These are phyloP conservation scores for Vigna reflexopilosa DNA, from an alignment of 306 rosid species.

Conservation along the genomic window DNA sequence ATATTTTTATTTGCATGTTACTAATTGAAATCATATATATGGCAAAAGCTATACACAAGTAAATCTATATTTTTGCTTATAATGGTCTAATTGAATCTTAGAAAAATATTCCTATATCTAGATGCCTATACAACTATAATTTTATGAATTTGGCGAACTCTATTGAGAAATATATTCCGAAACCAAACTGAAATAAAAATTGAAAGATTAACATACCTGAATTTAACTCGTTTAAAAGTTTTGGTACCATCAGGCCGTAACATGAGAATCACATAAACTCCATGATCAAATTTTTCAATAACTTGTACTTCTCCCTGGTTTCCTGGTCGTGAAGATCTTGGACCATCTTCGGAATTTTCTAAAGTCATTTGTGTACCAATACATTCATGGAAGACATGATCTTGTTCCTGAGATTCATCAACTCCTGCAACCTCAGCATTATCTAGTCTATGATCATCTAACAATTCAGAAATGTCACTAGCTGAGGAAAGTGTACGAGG, in stretches of 20 bases:
- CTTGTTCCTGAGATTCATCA: background rate
- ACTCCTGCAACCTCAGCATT: background rate
- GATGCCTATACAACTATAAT: background rate
- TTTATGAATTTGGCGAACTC: background rate
- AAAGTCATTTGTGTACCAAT: conserved; percentile 30
- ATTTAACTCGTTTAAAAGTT: conserved; percentile 73
- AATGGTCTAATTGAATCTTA: background rate
- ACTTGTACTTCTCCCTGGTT: conserved; percentile 59
- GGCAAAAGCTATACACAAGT: no score
- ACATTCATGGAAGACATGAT: background rate
- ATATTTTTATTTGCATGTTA: background rate
- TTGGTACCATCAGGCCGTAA: conserved; percentile 57
- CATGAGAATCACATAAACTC: conserved; percentile 69
- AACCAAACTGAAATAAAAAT: background rate
- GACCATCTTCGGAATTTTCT: conserved; percentile 45
- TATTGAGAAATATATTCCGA: background rate
- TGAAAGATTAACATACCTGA: conserved; percentile 63
- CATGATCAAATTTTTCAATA: conserved; percentile 80
- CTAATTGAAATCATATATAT: no score
- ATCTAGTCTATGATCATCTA: conserved; percentile 33
- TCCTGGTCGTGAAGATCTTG: conserved; percentile 45
- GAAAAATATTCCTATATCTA: background rate
- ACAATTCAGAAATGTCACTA: conserved; percentile 37
- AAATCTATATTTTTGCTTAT: background rate
- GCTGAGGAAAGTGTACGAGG: background rate